Evolutionary conservation across 257 asterid species (phyloP), one percentile per base, ranked within the genome.

Genomic region (Solanum etuberosum): DNA sequence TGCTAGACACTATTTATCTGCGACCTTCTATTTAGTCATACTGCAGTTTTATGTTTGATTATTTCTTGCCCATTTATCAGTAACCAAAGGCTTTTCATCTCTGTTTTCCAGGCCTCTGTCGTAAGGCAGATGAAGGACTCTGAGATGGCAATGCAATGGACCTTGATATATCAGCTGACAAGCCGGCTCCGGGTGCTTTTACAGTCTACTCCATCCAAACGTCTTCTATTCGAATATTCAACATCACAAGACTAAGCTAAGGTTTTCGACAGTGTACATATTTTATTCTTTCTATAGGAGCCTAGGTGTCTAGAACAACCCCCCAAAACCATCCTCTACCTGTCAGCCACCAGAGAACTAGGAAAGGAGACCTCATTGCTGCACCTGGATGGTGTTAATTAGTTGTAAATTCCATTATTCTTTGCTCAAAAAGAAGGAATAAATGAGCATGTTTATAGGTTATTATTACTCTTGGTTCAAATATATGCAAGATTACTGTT

Each of bases 101-200:
- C 42, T 46, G 42, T 54, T 27, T 83, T 90, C 78, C 93, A 96
- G 98, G 99, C 98, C 21, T 97, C 99, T 37, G 97, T 97, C 27
- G 98, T 96, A 54, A 95, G 99, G 92, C 99, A 95, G 96, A 97
- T 95, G 99, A 96, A 97, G 92, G 99, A 97, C 90, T 95, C 99
- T 25, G 99, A 97, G 94, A 97, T 95, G 99, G 99, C 99, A 29
- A 95, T 95, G 99, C 99, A 97, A 88, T 97, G 99, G 99, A 97
- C 99, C 10, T 91, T 97, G 91, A 97, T 96, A 93, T 97, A 97
- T 91, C 98, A 93, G 90, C 98, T 97, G 73, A 97, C 99, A 2
- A 97, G 99, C 90, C 99, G 99, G 78, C 92, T 97, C 12, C 93
- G 98, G 2, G 94, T 97, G 80, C 98, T 97, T 76, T 91, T 97